phyloP scores from a whole-genome alignment of 2,329 filamentous ascomycete genomes.

The Colletotrichum cordylinicola region DNA sequence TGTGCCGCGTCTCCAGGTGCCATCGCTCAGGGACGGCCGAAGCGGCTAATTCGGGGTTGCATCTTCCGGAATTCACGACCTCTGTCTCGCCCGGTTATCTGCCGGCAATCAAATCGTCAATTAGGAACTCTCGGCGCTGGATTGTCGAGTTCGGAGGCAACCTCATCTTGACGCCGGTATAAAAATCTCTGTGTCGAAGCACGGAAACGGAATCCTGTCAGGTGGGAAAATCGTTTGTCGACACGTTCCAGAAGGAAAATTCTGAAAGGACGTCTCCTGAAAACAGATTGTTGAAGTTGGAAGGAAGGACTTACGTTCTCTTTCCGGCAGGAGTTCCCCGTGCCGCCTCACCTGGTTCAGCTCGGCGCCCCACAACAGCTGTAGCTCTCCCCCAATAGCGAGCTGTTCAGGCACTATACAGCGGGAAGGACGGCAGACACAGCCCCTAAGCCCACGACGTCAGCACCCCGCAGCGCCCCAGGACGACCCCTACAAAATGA shows the following conservation, averaged over 20 bases:
- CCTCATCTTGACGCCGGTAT: background rate
- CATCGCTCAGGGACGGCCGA: background rate
- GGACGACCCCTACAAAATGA: background rate
- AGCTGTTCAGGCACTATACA: background rate
- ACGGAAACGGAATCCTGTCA: background rate
- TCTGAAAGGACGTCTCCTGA: background rate
- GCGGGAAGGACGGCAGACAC: conserved; percentile 8
- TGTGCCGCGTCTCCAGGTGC: background rate
- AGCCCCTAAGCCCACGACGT: conserved; percentile 7
- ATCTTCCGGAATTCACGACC: background rate
- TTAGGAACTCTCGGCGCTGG: background rate
- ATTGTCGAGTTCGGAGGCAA: background rate
- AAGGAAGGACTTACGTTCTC: background rate
- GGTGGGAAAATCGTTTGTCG: background rate
- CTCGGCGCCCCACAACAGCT: conserved; percentile 11
- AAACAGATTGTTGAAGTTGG: background rate
- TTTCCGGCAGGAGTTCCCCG: background rate
- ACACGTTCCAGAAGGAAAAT: background rate
- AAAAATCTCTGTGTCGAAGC: background rate
- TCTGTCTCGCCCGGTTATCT: background rate
- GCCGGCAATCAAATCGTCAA: background rate
- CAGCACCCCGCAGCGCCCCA: background rate
- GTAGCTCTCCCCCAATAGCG: conserved; percentile 2
- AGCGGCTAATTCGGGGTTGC: background rate
- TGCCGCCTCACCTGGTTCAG: background rate